Evolutionary conservation across 257 asterid genomes (phyloP).

Genomic region (Solanum acaule): DNA sequence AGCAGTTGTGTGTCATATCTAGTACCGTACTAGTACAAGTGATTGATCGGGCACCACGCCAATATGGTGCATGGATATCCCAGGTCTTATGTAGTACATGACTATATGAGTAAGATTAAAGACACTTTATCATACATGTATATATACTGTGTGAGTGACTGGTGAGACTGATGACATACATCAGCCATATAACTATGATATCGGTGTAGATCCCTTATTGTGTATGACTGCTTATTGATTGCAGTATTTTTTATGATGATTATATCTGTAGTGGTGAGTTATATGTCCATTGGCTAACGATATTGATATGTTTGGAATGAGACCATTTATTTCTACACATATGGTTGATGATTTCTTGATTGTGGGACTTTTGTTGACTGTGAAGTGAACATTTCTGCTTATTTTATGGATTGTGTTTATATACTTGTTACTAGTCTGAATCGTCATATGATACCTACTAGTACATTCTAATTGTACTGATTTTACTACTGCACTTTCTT

Average conservation of each 20-base stretch:
- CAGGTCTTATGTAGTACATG: neutral
- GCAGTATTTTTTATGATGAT: neutral
- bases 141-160: neutral
- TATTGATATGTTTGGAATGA: neutral
- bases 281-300: neutral
- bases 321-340: neutral
- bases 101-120: neutral
- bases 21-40: neutral
- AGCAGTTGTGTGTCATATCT: neutral
- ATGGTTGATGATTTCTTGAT: neutral
- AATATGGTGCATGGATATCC: neutral
- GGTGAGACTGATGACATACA: neutral
- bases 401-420: neutral
- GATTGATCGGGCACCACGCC: neutral
- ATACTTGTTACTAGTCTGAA: neutral
- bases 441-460: neutral
- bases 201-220: neutral
- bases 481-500: neutral
- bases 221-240: neutral
- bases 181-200: no score
- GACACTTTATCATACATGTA: neutral
- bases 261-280: neutral
- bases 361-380: neutral
- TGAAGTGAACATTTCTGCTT: neutral
- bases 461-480: neutral